Base-by-base conservation (phyloP, 2,329 filamentous ascomycete species). In the Calonectria leucothoes region DNA sequence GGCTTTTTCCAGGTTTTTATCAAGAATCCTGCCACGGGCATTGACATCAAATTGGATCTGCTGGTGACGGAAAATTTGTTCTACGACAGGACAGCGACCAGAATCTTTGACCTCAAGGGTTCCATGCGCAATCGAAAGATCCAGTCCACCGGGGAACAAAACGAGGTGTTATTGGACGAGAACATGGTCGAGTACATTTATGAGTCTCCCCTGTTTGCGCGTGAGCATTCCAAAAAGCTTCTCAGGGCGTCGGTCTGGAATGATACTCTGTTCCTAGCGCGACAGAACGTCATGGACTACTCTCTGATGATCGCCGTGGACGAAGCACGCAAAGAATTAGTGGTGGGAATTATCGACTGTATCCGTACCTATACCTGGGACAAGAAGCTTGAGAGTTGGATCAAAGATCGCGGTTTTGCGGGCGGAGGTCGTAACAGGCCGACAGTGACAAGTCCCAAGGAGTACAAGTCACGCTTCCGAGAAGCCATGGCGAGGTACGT, bases 131-230 rank as follows among this genome's bases (percentile, higher is more conserved):
- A 99, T 85, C 95, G 97, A 81, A 98, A 98, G 83, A 98, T 98
- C 57, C 93, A 98, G 82, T 95, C 94, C 33, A 99, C 97, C 0
- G 97, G 97, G 66, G 95, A 98, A 85, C 94, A 96, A 76, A 97
- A 98, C 78, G 97, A 99, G 84, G 97, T 99, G 4, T 90, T 99
- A 4, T 89, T 99, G 1, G 97, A 99, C 81, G 97, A 99, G 82
- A 99, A 99, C 85, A 97, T 99, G 90, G 97, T 99, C 12, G 97
- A 99, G 83, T 98, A 98, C 83, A 98, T 99, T 76, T 99, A 98
- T 80, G 97, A 99, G 83, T 97, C 95, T 2, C 97, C 97, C 0
- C 89, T 99, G 20, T 99, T 99, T 83, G 94, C 96, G 12, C 92
- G 97, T 59, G 97, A 99, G 83, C 96, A 99, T 85, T 96, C 95